These are phyloP conservation scores for Cenchrus fungigraminus DNA, from an alignment of 176 grass and related monocot genomes.

Conservation along the genomic window DNA sequence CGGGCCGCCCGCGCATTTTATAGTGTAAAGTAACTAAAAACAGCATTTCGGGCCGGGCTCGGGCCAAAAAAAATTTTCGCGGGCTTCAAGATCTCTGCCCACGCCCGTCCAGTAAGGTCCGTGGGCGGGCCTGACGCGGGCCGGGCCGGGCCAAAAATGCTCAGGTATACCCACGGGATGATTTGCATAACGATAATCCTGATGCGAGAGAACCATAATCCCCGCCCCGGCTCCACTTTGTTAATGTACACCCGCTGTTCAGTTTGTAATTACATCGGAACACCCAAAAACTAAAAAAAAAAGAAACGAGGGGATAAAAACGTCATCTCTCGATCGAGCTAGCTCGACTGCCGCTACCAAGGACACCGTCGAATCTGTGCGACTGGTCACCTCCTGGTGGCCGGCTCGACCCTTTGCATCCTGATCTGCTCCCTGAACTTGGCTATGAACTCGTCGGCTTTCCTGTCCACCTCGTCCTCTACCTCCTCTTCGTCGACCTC, in stretches of 20 bases:
- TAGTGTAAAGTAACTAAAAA: too few species aligned
- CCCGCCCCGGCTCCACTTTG: background rate
- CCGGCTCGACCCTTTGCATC: constrained; percentile 60
- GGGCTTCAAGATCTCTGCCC: too few species aligned
- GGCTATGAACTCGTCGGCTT: constrained; percentile 93
- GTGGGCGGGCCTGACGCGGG: too few species aligned
- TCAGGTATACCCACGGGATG: too few species aligned
- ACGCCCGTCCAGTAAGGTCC: too few species aligned
- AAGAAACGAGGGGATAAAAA: background rate
- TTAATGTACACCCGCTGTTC: background rate
- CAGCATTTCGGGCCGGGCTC: too few species aligned
- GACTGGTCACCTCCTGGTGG: constrained; percentile 32
- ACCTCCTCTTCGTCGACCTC: constrained; percentile 38
- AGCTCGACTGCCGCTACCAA: too few species aligned
- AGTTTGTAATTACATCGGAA: constrained; percentile 6
- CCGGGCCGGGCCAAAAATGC: too few species aligned
- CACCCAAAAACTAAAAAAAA: background rate
- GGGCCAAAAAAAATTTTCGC: too few species aligned
- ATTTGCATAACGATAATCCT: background rate
- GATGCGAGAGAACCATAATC: background rate
- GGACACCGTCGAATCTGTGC: background rate
- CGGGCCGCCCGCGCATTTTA: too few species aligned
- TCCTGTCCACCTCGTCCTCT: constrained; percentile 85
- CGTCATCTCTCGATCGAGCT: background rate
- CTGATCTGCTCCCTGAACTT: constrained; percentile 96